Evolutionary conservation across 2,329 filamentous ascomycete genomes (phyloP), one percentile per base, ranked within the genome.

Genomic region (Fusarium sp.): DNA sequence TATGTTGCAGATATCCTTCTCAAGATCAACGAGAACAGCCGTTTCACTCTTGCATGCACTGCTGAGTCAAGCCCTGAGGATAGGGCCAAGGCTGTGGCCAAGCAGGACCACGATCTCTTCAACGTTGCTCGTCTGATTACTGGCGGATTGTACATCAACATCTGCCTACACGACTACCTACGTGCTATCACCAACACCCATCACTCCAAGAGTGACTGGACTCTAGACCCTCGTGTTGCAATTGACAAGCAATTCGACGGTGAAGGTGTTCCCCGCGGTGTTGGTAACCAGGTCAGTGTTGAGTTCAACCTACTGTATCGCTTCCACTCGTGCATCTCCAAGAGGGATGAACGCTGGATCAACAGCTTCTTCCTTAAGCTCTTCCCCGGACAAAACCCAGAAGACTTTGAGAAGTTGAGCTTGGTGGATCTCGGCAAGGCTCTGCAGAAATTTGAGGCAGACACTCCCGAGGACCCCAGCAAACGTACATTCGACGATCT

Each of bases 231-330:
- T 2, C 86, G 90, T 23, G 83, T 85, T n/a, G 85, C 89, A 0
- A 87, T 90, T 15, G 83, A 78, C n/a, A 69, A 71, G 62, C 70
- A 70, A 23, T 74, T 74, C 71, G 87, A 85, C 62, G 78, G 80
- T 5, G 79, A 85, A 27, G 84, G 84, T 7, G 83, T 87, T 1
- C 81, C 85, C 0, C 82, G 88, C 47, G 90, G 88, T 2, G 83
- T 88, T 3, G 90, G 90, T 12, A 92, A 92, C 72, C 89, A 91
- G 70, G 89, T 91, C 47, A 90, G 87, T 43, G 89, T 88, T 4
- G 90, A 92, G 76, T 92, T 92, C 79, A 92, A 92, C 64, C 81
- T 92, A 30, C 82, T 92, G 2, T 92, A 92, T 73, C 83, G 90
- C 28, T 92, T 89, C 84, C 90, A 92, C 77, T 88, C 86, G 2